Percentiles rank a stretch among this genome's conserved stretches.
Evolutionary conservation across 148 eudicot species (phyloP).

Genomic region (Rhododendron kiyosumense): DNA sequence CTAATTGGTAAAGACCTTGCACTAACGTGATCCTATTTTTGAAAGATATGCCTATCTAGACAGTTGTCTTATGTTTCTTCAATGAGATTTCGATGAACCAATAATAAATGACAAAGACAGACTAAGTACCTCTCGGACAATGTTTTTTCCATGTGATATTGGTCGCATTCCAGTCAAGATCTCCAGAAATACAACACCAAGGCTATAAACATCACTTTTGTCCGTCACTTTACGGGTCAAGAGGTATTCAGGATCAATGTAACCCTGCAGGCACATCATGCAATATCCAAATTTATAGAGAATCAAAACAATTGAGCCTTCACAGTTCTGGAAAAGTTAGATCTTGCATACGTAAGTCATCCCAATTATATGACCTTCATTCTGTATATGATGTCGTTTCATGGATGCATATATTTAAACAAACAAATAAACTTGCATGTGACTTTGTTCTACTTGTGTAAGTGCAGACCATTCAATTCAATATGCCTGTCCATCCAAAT

Average conservation of each 20-base stretch:
- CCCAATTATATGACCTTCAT: not conserved
- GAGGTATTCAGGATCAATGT: conserved; percentile 83
- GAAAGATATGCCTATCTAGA: not conserved
- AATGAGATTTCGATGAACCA: not conserved
- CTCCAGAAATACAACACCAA: conserved; percentile 81
- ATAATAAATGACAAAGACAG: not conserved
- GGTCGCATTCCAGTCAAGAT: conserved; percentile 72
- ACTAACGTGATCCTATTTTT: not conserved
- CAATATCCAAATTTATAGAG: not conserved
- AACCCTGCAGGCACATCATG: conserved; percentile 51
- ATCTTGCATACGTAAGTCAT: not conserved
- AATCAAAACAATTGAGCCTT: not conserved
- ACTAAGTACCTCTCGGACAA: conserved; percentile 71
- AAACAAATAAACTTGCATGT: not conserved
- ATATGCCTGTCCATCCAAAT: not conserved
- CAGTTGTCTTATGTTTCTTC: not conserved
- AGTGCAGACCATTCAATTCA: not conserved
- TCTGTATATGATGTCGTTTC: not conserved
- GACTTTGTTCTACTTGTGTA: not conserved
- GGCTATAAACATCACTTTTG: conserved; percentile 86
- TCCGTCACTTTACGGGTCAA: conserved; percentile 77
- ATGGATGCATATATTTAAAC: not conserved
- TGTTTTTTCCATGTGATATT: conserved; percentile 68
- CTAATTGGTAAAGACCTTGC: not conserved
- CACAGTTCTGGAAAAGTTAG: not conserved